Evolutionary conservation across 192 early-diverging fungal genomes (phyloP), one percentile per base, ranked within the genome.

Genomic region (Mortierella antarctica): DNA sequence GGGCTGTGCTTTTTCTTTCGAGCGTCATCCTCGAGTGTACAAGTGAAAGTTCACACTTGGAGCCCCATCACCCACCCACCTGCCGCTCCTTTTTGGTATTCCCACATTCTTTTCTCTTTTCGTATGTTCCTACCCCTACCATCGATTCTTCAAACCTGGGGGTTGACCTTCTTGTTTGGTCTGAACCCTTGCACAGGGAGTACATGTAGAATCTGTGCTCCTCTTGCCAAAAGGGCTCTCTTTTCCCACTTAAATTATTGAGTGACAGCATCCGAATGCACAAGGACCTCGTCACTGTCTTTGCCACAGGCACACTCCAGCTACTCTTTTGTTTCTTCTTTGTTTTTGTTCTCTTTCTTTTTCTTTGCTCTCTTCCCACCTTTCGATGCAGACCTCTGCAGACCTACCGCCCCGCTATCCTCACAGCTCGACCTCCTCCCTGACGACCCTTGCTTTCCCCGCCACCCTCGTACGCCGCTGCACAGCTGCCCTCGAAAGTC

Each of bases 341-440:
- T n/a, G 13, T 51, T 51, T 51, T 51, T 51, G 10, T 42, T 20
- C 49, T 56, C 17, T 11, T 20, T 42, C 20, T 31, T 4, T 31
- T 45, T 23, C 7, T 48, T 42, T 20, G 14, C 50, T 57, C 17
- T 44, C 18, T 20, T 53, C 49, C 49, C 7, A 40, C 31, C 14
- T n/a, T 1, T 54, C 58, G 17, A 77, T 77, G 74, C 74, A 77
- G 67, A 70, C 67, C 39, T 77, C 74, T 7, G 47, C 57, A 10
- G 74, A 76, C 40, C 62, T 39, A 15, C 46, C 62, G 20, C 48
- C 9, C 40, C 20, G 53, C 23, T 61, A 23, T 21, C 54, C 66
- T 1, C 17, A 54, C 2, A 45, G 49, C 20, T 73, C 71, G 31
- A 56, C 65, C 10, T 74, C 73, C 23, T 74, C 73, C 5, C 41